These are phyloP conservation scores for Pichia heedii DNA, from an alignment of 805 yeast species.

Conservation along the genomic window DNA sequence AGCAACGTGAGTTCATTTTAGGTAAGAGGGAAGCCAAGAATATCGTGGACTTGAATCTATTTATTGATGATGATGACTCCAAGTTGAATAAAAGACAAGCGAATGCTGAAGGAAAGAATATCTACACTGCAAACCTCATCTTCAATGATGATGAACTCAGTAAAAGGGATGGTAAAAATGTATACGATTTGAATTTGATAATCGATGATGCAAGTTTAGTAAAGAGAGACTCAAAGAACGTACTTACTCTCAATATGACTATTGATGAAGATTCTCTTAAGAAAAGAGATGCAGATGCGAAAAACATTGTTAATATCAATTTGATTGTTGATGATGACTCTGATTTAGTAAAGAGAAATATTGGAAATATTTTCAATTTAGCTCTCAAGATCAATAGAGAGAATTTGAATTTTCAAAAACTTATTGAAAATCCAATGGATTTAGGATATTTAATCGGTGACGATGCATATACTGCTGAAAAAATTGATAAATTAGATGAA, in stretches of 20 bases:
- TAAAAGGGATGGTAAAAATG: conserved; percentile 15
- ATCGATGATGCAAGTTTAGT: conserved; percentile 5
- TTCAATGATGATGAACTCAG: conserved; percentile 8
- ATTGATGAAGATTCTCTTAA: conserved; percentile 12
- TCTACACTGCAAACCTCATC: conserved; percentile 11
- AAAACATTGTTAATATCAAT: conserved; percentile 12
- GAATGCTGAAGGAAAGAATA: conserved; percentile 7
- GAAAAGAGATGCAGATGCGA: conserved; percentile 16
- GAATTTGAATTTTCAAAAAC: background rate
- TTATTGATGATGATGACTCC: conserved; percentile 6
- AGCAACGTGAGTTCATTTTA: conserved; percentile 5
- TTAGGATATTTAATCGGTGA: conserved; percentile 6
- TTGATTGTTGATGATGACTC: conserved; percentile 8
- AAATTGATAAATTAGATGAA: background rate
- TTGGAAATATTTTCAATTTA: conserved; percentile 1
- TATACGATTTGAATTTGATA: conserved; percentile 10
- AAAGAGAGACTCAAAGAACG: conserved; percentile 12
- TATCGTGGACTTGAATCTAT: conserved; percentile 11
- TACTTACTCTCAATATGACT: conserved; percentile 8
- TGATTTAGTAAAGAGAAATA: conserved; percentile 8
- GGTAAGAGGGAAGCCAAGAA: conserved; percentile 11
- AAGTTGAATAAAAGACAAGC: conserved; percentile 3
- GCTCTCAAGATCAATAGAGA: background rate
- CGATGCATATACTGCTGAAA: conserved; percentile 1
- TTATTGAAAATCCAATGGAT: background rate